phyloP scores from a whole-genome alignment of 768 basidiomycete species.

The Pleurotus eryngii region DNA sequence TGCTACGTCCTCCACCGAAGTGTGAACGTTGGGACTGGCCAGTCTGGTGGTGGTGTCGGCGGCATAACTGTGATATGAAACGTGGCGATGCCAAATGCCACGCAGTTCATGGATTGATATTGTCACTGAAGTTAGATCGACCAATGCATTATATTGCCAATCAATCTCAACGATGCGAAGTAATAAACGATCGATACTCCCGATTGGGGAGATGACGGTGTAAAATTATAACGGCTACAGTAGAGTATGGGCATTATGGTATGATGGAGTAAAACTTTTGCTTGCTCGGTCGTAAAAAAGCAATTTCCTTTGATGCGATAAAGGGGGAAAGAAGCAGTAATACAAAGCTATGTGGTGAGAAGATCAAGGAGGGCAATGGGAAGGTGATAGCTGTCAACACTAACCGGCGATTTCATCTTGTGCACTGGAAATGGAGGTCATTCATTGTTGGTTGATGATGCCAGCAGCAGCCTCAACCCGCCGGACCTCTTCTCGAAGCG shows the following conservation, averaged over 20 bases:
- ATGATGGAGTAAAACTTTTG: not conserved
- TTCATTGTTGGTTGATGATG: conserved; percentile 37
- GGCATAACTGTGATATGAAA: conserved; percentile 11
- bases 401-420: not conserved
- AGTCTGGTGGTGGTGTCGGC: conserved; percentile 23
- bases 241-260: not conserved
- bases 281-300: not conserved
- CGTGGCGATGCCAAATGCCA: not conserved
- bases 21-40: conserved; percentile 55
- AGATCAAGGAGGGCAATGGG: not conserved
- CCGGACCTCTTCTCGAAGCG: conserved; percentile 64
- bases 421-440: not conserved
- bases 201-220: not conserved
- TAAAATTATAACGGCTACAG: not conserved
- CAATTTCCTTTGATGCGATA: not conserved
- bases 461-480: conserved; percentile 67
- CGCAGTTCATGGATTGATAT: not conserved
- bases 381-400: not conserved
- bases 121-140: not conserved
- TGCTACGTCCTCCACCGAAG: conserved; percentile 56
- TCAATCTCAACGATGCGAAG: not conserved
- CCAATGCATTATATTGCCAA: no score
- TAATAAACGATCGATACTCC: conserved; percentile 1
- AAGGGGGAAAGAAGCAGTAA: not conserved
- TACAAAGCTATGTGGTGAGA: not conserved